Conservation (phyloP, 208 protist species). For the Acanthamoeba lenticulata region DNA sequence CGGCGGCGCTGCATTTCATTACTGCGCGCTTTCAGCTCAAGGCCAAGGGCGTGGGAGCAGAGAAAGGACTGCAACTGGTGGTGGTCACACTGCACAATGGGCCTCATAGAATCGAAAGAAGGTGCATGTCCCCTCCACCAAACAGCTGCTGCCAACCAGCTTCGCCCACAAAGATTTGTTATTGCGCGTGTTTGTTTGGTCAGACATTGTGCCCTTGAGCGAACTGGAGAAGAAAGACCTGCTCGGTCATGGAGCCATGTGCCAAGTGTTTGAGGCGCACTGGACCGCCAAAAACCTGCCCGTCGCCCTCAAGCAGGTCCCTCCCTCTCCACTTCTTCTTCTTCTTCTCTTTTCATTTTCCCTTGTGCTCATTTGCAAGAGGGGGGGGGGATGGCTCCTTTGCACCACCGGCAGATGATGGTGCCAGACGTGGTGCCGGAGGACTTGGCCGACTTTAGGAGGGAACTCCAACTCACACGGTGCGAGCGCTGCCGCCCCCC, state of each 20-base stretch:
- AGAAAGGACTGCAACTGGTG: too few species aligned
- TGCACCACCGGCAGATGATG: slow-evolving; percentile 34
- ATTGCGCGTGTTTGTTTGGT: not conserved
- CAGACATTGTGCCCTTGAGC: not conserved
- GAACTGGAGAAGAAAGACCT: slow-evolving; percentile 37
- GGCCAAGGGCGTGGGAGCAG: too few species aligned
- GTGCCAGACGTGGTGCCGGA: slow-evolving; percentile 17
- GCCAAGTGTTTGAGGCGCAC: slow-evolving; percentile 14
- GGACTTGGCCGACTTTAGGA: not conserved
- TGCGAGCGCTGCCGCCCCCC: too few species aligned
- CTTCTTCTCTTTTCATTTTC: not conserved
- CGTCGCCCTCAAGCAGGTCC: slow-evolving; percentile 50
- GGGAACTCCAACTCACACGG: slow-evolving; percentile 10
- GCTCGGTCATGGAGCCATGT: slow-evolving; percentile 32
- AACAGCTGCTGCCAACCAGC: too few species aligned
- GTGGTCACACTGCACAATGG: too few species aligned
- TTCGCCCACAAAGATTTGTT: too few species aligned
- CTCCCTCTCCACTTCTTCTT: not conserved
- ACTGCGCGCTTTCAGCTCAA: too few species aligned
- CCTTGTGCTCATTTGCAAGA: too few species aligned
- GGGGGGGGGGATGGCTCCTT: too few species aligned
- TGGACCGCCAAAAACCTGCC: slow-evolving; percentile 25
- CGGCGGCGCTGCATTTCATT: too few species aligned
- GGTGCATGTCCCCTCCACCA: not conserved
- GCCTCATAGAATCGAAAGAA: not conserved